Evolutionary conservation across 768 basidiomycete species (phyloP).

Genomic region (Piloderma croceum): DNA sequence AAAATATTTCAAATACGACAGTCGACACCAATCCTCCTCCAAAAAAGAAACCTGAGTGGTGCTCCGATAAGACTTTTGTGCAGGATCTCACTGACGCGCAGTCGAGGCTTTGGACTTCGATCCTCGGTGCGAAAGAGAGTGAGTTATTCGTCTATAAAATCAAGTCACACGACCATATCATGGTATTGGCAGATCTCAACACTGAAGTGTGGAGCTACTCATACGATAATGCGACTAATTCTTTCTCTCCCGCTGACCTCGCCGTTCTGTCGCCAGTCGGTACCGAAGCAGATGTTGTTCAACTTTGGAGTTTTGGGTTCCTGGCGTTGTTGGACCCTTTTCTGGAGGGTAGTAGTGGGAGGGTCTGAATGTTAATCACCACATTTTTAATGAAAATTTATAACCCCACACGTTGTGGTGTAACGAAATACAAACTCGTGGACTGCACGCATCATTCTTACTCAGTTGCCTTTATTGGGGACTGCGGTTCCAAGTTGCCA

Average conservation of each 20-base stretch:
- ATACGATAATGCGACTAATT: slow-evolving; percentile 29
- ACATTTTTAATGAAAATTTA: slow-evolving; percentile 3
- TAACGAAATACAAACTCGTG: too few species aligned
- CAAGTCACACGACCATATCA: too few species aligned
- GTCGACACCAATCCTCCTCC: too few species aligned
- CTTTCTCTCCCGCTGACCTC: slow-evolving; percentile 35
- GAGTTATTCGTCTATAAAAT: slow-evolving; percentile 11
- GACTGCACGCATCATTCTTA: too few species aligned
- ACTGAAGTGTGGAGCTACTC: slow-evolving; percentile 38
- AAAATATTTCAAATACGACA: slow-evolving; percentile 17
- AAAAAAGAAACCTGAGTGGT: slow-evolving; percentile 37
- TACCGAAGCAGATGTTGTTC: slow-evolving; percentile 40
- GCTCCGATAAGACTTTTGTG: slow-evolving; percentile 29
- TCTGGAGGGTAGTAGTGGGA: background rate
- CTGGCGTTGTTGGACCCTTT: slow-evolving; percentile 31
- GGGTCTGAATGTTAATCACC: background rate
- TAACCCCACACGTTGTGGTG: too few species aligned
- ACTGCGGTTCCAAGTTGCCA: too few species aligned
- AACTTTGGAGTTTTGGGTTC: slow-evolving; percentile 40
- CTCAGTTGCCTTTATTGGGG: too few species aligned
- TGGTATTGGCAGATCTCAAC: slow-evolving; percentile 26
- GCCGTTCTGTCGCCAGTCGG: slow-evolving; percentile 33
- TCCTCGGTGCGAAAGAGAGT: slow-evolving; percentile 30
- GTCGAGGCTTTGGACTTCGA: slow-evolving; percentile 32
- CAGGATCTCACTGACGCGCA: slow-evolving; percentile 30